phyloP scores from a whole-genome alignment of 345 rosid genomes.

The Euphorbia tirucalli region DNA sequence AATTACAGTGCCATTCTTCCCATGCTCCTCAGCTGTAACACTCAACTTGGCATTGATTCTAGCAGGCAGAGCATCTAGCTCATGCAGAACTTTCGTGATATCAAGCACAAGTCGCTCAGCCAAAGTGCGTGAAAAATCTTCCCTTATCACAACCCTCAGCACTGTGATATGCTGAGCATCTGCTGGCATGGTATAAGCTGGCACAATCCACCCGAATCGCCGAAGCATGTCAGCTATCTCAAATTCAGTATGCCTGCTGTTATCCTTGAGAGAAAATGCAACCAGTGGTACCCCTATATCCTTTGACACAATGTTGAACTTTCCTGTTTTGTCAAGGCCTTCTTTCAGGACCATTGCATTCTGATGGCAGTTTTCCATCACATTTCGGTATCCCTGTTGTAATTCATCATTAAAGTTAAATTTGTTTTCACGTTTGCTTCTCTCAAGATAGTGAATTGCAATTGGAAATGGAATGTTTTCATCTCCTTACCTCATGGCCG shows the following conservation, averaged over 20 bases:
- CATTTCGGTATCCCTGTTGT: constrained; percentile 66
- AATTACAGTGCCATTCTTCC: constrained; percentile 16
- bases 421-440: neutral
- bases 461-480: no score
- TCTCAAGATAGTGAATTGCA: neutral
- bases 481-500: constrained; percentile 76
- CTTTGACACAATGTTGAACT: constrained; percentile 75
- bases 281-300: constrained; percentile 83
- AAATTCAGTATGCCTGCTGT: constrained; percentile 59
- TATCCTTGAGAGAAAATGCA: constrained; percentile 85
- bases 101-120: constrained; percentile 86
- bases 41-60: constrained; percentile 40
- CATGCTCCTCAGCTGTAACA: constrained; percentile 17
- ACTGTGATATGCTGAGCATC: constrained; percentile 89
- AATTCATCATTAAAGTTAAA: no score
- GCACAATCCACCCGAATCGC: constrained; percentile 94
- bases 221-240: constrained; percentile 78
- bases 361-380: constrained; percentile 85
- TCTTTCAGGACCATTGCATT: constrained; percentile 65
- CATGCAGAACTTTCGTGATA: constrained; percentile 69
- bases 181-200: constrained; percentile 88
- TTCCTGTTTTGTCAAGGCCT: constrained; percentile 71
- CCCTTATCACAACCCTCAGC: constrained; percentile 82
- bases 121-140: constrained; percentile 86
- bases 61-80: constrained; percentile 65